These are phyloP conservation scores for Orbilia quercus DNA, from an alignment of 2,329 filamentous ascomycete species.

Conservation along the genomic window DNA sequence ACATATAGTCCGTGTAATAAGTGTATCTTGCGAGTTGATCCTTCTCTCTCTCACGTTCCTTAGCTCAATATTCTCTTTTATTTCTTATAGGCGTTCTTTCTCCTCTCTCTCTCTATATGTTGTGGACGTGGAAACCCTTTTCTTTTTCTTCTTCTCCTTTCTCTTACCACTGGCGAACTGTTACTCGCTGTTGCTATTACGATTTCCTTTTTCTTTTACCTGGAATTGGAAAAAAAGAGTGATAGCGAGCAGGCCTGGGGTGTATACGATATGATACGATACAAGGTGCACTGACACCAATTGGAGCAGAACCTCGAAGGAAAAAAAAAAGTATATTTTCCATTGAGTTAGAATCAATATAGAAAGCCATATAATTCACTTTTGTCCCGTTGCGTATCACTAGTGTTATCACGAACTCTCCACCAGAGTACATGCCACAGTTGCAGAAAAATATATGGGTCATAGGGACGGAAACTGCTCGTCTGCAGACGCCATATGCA, in stretches of 20 bases:
- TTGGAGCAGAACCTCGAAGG: not conserved
- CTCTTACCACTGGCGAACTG: constrained; percentile 25
- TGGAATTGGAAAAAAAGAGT: constrained; percentile 1
- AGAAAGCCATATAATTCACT: constrained; percentile 1
- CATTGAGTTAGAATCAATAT: constrained; percentile 5
- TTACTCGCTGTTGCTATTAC: not conserved
- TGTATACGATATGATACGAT: not conserved
- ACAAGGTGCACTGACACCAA: too few relatives aligned
- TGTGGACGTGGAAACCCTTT: constrained; percentile 8
- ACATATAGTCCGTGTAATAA: constrained; percentile 52
- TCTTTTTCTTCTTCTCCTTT: constrained; percentile 12
- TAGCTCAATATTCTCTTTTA: constrained; percentile 28
- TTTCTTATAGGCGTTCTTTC: constrained; percentile 35
- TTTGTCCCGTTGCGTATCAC: too few relatives aligned
- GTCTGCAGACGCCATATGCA: constrained; percentile 18
- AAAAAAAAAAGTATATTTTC: not conserved
- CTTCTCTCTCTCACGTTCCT: constrained; percentile 27
- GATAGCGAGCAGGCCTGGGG: not conserved
- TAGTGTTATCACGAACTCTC: not conserved
- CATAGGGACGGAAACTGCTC: constrained; percentile 3
- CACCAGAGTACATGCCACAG: constrained; percentile 5
- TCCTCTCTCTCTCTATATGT: not conserved
- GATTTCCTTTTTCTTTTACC: not conserved
- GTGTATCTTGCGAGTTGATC: constrained; percentile 51
- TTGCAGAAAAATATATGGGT: constrained; percentile 2